Conservation (phyloP, 345 rosid genomes). For the Syzygium jambos region DNA sequence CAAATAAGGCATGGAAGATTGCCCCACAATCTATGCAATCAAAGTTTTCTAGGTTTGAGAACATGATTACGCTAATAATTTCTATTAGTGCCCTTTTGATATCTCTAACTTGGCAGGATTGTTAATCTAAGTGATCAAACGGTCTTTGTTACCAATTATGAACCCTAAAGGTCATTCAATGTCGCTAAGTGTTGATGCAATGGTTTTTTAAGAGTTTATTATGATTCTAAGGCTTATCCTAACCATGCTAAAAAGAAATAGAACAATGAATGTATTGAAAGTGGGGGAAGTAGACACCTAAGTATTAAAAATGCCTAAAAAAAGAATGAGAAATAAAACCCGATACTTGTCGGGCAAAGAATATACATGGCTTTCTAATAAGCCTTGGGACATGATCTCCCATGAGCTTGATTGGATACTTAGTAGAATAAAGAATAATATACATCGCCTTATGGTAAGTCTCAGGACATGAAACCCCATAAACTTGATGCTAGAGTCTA, state of each 20-base stretch:
- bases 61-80: neutral
- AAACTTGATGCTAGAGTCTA: neutral
- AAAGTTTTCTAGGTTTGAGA: no score
- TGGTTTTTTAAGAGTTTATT: neutral
- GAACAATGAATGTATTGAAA: neutral
- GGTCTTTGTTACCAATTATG: neutral
- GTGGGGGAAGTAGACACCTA: no score
- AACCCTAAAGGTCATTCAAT: neutral
- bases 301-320: neutral
- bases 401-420: neutral
- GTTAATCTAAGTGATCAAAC: neutral
- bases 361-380: neutral
- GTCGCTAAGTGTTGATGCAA: neutral
- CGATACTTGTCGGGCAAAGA: neutral
- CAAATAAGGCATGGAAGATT: no score
- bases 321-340: neutral
- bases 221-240: neutral
- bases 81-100: neutral
- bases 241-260: neutral
- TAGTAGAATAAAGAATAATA: neutral
- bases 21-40: no score
- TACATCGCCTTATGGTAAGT: neutral
- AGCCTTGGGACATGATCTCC: neutral
- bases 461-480: neutral
- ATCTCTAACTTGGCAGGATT: accelerated